Evolutionary conservation across 2,329 filamentous ascomycete species (phyloP), one percentile per base, ranked within the genome.

Genomic region (Fusarium sp.): DNA sequence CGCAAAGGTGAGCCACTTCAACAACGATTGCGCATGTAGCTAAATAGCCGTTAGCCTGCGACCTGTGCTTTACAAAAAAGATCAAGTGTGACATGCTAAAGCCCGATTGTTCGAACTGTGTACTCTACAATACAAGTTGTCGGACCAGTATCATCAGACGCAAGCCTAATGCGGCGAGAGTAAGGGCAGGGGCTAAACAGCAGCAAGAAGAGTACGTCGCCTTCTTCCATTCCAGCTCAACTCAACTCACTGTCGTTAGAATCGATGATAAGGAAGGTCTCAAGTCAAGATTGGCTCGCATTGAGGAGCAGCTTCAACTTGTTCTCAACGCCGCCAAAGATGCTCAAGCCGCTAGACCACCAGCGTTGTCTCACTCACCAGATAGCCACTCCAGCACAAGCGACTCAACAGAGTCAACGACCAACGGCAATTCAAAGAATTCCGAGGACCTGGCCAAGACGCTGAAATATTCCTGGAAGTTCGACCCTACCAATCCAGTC

Each of bases 21-120:
- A 4, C 17, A 6, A 7, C 0, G 7, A 14, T 11, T 11, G 22
- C 0, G 1, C 0, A 6, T n/a, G 26, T 5, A 44, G 22, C 51
- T 58, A 50, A 62, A 24, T 32, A 5, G 7, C 8, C 17, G 4
- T 19, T 8, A 80, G 80, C 79, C 1, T 82, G 80, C 58, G 81
- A 83, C 64, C 73, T 82, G 39, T 83, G 81, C 72, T 82, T 80
- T 49, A 78, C 71, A 14, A 83, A 82, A 70, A 83, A 83, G 75
- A 82, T 83, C 46, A 82, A 81, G 65, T 83, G 81, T 48, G 81
- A 83, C 65, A 79, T 79, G 76, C 48, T 80, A 7, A 81, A 80
- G 62, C 81, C 81, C 1, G 68, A 75, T 10, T 83, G 81, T 59
- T 82, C 80, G 2, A 83, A 83, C 43, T 83, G 81, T 44, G 69